Conservation (phyloP, 163 green algal genomes). For the Prototheca wickerhamii region DNA sequence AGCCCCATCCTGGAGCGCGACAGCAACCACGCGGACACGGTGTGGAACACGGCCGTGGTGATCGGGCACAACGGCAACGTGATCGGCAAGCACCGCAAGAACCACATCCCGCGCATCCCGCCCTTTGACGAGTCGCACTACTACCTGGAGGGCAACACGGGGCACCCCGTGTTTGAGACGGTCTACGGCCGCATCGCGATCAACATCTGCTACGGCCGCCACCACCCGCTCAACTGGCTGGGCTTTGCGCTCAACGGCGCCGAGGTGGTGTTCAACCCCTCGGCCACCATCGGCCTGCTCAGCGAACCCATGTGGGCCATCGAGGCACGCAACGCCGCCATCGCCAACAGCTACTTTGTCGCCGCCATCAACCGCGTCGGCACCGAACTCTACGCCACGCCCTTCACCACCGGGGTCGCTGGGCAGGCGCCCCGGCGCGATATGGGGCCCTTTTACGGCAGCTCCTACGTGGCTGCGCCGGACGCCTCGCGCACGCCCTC, state of each 20-base stretch:
- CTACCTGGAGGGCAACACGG: constrained; percentile 96
- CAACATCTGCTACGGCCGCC: constrained; percentile 97
- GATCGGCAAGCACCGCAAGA: constrained; percentile 93
- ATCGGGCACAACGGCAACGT: constrained; percentile 81
- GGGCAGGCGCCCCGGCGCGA: constrained; percentile 59
- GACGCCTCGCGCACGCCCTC: constrained; percentile 76
- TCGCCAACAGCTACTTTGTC: constrained; percentile 88
- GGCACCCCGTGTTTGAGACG: constrained; percentile 89
- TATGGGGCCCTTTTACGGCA: constrained; percentile 97
- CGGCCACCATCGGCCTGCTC: constrained; percentile 76
- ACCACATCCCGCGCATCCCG: constrained; percentile 94
- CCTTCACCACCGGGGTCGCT: constrained; percentile 84
- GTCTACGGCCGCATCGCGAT: constrained; percentile 79
- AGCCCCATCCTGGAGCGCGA: constrained; percentile 91
- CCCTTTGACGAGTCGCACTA: constrained; percentile 98
- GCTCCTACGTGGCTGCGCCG: constrained; percentile 85
- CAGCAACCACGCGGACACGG: constrained; percentile 61
- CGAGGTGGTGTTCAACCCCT: constrained; percentile 97
- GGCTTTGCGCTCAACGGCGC: constrained; percentile 92
- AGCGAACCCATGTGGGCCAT: constrained; percentile 79
- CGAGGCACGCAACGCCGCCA: constrained; percentile 90
- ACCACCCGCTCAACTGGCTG: constrained; percentile 32
- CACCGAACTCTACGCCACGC: constrained; percentile 85
- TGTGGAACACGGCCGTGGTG: constrained; percentile 97
- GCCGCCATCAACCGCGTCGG: constrained; percentile 92